phyloP scores from a whole-genome alignment of 306 rosid genomes.

The Lathyrus oleraceus region DNA sequence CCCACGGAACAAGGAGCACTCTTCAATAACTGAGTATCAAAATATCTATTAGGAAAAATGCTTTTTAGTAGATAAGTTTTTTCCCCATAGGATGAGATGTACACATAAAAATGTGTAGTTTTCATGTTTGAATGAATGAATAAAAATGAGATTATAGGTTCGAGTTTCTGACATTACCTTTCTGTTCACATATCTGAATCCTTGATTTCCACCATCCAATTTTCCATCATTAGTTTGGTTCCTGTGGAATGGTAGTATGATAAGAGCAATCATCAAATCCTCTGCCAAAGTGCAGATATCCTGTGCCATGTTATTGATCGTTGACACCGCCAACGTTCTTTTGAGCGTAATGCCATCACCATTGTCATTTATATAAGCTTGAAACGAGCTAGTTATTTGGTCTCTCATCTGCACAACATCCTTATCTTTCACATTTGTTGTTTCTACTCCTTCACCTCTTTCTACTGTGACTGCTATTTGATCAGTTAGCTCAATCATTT shows the following conservation, averaged over 20 bases:
- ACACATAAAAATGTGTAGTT: background rate
- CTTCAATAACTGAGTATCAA: slow-evolving; percentile 61
- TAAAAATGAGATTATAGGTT: background rate
- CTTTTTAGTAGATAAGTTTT: background rate
- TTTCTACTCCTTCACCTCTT: slow-evolving; percentile 45
- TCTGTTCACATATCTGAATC: slow-evolving; percentile 78
- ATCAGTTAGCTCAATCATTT: slow-evolving; percentile 76
- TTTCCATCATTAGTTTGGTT: slow-evolving; percentile 55
- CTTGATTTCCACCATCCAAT: slow-evolving; percentile 56
- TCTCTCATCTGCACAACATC: slow-evolving; percentile 59
- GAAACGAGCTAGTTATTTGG: slow-evolving; percentile 55
- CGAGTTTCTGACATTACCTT: slow-evolving; percentile 53
- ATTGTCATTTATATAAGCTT: slow-evolving; percentile 47
- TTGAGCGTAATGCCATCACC: slow-evolving; percentile 53
- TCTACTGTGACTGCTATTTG: slow-evolving; percentile 57
- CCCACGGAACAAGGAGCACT: slow-evolving; percentile 88
- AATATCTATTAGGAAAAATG: slow-evolving; percentile 31
- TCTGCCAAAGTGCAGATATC: slow-evolving; percentile 75
- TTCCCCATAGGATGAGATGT: background rate
- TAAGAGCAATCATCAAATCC: slow-evolving; percentile 65
- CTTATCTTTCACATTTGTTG: slow-evolving; percentile 54
- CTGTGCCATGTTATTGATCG: slow-evolving; percentile 61
- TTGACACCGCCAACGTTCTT: slow-evolving; percentile 62
- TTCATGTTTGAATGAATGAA: background rate
- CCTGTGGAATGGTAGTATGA: slow-evolving; percentile 87